Conservation (phyloP, 2,329 filamentous ascomycete genomes). For the Colletotrichum incanum region DNA sequence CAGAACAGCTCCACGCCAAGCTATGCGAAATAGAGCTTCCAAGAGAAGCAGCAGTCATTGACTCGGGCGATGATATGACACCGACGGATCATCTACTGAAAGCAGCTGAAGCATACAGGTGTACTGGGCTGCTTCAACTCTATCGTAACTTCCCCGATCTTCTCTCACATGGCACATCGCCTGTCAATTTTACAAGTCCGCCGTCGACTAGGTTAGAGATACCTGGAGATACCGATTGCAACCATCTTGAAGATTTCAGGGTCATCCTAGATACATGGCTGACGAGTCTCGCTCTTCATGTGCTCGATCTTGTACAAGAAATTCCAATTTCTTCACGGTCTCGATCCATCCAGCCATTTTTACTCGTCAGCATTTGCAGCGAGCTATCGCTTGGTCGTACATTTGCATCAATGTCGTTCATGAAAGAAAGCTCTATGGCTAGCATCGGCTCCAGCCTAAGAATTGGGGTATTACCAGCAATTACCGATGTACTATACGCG, state of each 20-base stretch:
- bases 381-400: constrained; percentile 53
- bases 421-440: background rate
- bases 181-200: constrained; percentile 16
- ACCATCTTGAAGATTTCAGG: background rate
- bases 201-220: constrained; percentile 11
- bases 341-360: constrained; percentile 60
- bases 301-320: constrained; percentile 57
- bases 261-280: constrained; percentile 54
- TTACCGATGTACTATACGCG: constrained; percentile 53
- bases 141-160: constrained; percentile 58
- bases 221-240: constrained; percentile 24
- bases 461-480: constrained; percentile 42
- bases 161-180: constrained; percentile 49
- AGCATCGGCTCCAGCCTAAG: constrained; percentile 47
- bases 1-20: constrained; percentile 43
- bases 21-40: constrained; percentile 14
- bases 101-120: constrained; percentile 50
- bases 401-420: background rate
- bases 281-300: constrained; percentile 61
- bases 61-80: constrained; percentile 48
- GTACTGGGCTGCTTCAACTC: constrained; percentile 48
- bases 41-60: constrained; percentile 1
- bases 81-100: constrained; percentile 47
- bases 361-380: constrained; percentile 60
- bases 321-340: constrained; percentile 62